Base-by-base conservation (phyloP, 2,329 filamentous ascomycete genomes). In the Diaporthe velutina region DNA sequence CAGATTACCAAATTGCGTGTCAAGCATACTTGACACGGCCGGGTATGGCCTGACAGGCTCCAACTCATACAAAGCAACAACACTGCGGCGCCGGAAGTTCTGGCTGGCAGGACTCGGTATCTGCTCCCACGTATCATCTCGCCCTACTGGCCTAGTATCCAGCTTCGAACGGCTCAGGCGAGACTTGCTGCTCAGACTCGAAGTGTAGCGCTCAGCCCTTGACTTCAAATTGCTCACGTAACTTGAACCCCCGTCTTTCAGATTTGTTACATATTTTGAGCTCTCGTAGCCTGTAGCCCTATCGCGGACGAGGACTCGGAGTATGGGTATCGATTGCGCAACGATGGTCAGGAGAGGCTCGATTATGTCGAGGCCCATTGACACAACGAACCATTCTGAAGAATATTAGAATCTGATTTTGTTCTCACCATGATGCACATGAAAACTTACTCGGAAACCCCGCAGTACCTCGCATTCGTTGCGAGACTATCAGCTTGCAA, bases 221-320 rank as follows among this genome's bases (percentile, higher is more conserved):
- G 33, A 68, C n/a, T 68, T 68, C n/a, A 68, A 9, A 9, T 68
- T 54, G 15, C 22, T 54, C 64, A 30, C 64, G 33, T 19, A 68
- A 6, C 45, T 54, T 13, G 64, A 40, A 33, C 45, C 19, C n/a
- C n/a, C 64, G 30, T 68, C 58, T 3, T 45, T 17, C 45, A 68
- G 5, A 52, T 38, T 54, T 1, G 64, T 54, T 13, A 54, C 64
- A n/a, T 54, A 68, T 54, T 13, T 54, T 6, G 64, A 68, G 33
- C 48, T 54, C 33, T 68, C 64, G 48, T 54, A 54, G n/a, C 45
- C 64, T 12, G 64, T 68, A 1, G 48, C 30, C 15, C 9, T 54
- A 19, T 73, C 42, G 19, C 70, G 57, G 30, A 73, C 33, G 22
- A 73, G 70, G 3, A 73, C 70, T 19, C 70, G 70, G 22, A 73